Conservation (phyloP, 225 moss, liverwort and hornwort species). For the Straminergon stramineum region DNA sequence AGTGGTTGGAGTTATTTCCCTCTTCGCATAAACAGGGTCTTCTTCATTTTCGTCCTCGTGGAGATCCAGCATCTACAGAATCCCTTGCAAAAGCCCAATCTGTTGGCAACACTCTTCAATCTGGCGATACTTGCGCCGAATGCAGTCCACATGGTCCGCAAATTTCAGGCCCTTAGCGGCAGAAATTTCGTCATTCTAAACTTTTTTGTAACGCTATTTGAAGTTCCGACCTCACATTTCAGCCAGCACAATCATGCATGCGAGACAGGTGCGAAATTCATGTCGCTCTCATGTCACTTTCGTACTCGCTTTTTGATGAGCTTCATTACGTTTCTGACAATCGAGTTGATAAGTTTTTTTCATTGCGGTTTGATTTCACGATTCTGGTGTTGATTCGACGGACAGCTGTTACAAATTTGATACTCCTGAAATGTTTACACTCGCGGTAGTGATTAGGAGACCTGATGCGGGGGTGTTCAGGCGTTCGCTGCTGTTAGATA, state of each 20-base stretch:
- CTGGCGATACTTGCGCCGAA: no score
- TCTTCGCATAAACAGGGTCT: not conserved
- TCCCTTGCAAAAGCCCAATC: not conserved
- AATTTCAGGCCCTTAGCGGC: not conserved
- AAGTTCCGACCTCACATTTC: not conserved
- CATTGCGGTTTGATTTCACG: not conserved
- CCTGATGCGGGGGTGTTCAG: not conserved
- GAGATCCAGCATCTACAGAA: not conserved
- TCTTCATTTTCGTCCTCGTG: not conserved
- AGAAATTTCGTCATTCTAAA: not conserved
- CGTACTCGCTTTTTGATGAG: not conserved
- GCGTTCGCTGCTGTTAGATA: not conserved
- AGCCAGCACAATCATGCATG: no score
- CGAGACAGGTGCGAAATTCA: not conserved
- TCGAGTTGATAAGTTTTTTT: not conserved
- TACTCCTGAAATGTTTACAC: not conserved
- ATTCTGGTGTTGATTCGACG: not conserved
- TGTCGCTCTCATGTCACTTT: not conserved
- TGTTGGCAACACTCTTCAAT: not conserved
- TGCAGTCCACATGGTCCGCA: not conserved
- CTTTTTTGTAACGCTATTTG: not conserved
- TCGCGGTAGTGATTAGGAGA: not conserved
- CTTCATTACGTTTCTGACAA: no score
- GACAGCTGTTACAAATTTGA: not conserved
- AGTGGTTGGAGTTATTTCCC: not conserved